Conservation (phyloP, 306 rosid genomes). For the Lathyrus aphaca region DNA sequence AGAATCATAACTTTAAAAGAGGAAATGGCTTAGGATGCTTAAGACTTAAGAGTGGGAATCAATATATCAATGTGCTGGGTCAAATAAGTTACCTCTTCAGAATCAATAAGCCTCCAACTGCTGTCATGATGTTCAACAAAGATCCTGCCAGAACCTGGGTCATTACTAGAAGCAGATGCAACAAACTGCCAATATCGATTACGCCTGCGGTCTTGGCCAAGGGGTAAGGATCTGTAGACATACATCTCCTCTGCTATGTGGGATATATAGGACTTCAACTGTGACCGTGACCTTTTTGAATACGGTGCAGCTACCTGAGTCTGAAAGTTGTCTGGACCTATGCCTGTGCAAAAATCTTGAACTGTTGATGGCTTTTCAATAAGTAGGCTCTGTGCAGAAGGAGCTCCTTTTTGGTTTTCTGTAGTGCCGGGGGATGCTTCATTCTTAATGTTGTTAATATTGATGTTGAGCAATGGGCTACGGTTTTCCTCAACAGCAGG, state of each 20-base stretch:
- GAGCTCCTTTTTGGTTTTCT: slow-evolving; percentile 60
- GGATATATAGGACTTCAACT: slow-evolving; percentile 86
- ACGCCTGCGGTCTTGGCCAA: slow-evolving; percentile 97
- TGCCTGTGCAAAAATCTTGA: slow-evolving; percentile 63
- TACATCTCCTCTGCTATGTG: slow-evolving; percentile 96
- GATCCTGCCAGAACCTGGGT: slow-evolving; percentile 98
- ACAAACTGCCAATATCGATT: slow-evolving; percentile 97
- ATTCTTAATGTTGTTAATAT: slow-evolving; percentile 48
- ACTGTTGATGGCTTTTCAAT: slow-evolving; percentile 54
- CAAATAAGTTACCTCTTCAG: slow-evolving; percentile 70
- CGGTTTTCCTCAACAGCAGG: slow-evolving; percentile 67
- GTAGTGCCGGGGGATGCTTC: slow-evolving; percentile 70
- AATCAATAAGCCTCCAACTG: slow-evolving; percentile 90
- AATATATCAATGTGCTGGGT: neutral
- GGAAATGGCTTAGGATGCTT: neutral
- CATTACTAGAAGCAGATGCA: slow-evolving; percentile 90
- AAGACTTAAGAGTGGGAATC: neutral
- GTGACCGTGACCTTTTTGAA: slow-evolving; percentile 93
- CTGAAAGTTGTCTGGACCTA: slow-evolving; percentile 69
- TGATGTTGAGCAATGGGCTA: slow-evolving; percentile 75
- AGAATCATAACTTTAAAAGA: neutral
- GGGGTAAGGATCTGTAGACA: slow-evolving; percentile 95
- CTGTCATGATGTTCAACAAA: slow-evolving; percentile 83
- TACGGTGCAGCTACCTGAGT: slow-evolving; percentile 73
- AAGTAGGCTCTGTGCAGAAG: slow-evolving; percentile 51